Evolutionary conservation across 352 stramenopile genomes (phyloP), one percentile per base, ranked within the genome.

Genomic region (Pythium insidiosum): DNA sequence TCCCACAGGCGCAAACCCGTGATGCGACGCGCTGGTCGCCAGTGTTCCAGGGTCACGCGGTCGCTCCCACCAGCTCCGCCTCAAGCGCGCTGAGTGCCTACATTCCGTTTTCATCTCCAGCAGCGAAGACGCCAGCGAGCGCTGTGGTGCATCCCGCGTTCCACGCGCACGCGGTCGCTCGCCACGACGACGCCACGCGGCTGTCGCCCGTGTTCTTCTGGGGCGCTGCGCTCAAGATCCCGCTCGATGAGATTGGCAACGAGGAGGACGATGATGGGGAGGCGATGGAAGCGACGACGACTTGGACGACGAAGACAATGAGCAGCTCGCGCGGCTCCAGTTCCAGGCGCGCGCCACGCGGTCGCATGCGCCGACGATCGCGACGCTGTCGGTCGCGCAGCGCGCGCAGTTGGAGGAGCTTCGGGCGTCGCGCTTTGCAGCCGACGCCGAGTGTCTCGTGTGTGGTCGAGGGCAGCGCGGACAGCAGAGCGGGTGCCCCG

Each of bases 91-190:
- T n/a, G n/a, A n/a, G n/a, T n/a, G n/a, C n/a, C n/a, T n/a, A n/a
- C n/a, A n/a, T n/a, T n/a, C n/a, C n/a, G n/a, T n/a, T n/a, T n/a
- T n/a, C n/a, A n/a, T n/a, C n/a, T n/a, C n/a, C n/a, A n/a, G n/a
- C n/a, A n/a, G n/a, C n/a, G n/a, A n/a, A n/a, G n/a, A n/a, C n/a
- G n/a, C n/a, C n/a, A n/a, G n/a, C n/a, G n/a, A n/a, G n/a, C n/a
- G n/a, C n/a, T n/a, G n/a, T n/a, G n/a, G n/a, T n/a, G n/a, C 78
- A 91, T 39, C 78, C 78, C n/a, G 54, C 67, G 24, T 91, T 67
- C 36, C 53, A 62, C 11, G 74, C 65, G 18, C 83, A 77, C 55
- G 39, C 53, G 24, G 71, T 88, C 62, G 47, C 59, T 1, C 62
- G 53, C 20, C 38, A 71, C 29, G 45, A 75, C 24, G 65, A 86